Evolutionary conservation across 2,329 filamentous ascomycete species (phyloP).

Genomic region (Diaporthe sp.): DNA sequence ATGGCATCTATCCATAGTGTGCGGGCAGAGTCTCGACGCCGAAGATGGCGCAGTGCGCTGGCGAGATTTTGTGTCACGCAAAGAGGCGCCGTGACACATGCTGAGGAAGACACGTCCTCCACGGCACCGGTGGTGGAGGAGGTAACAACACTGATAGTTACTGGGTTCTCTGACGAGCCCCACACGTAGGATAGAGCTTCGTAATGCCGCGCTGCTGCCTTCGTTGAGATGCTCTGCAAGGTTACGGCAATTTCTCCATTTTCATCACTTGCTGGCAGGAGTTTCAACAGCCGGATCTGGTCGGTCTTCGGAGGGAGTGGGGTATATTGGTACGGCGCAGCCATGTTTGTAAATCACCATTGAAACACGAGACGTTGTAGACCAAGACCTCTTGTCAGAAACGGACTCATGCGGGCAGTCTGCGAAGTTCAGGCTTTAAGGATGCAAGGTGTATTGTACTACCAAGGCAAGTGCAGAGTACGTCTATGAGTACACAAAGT

Average conservation of each 20-base stretch:
- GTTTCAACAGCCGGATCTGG: conserved; percentile 15
- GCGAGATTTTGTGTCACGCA: not conserved
- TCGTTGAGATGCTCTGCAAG: not conserved
- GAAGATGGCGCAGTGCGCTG: not conserved
- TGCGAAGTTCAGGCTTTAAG: not conserved
- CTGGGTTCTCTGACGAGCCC: not conserved
- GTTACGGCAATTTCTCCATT: not conserved
- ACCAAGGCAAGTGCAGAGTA: too few relatives aligned
- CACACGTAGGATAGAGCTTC: conserved; percentile 23
- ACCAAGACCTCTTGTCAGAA: not conserved
- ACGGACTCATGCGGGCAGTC: not conserved
- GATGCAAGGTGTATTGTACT: not conserved
- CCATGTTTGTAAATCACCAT: not conserved
- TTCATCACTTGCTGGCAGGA: not conserved
- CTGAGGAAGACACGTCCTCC: not conserved
- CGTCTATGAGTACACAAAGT: too few relatives aligned
- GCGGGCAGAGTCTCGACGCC: not conserved
- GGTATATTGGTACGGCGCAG: not conserved
- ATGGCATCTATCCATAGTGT: conserved; percentile 34
- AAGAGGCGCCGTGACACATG: not conserved
- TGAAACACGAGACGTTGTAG: not conserved
- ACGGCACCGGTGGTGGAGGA: too few relatives aligned
- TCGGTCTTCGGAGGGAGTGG: not conserved
- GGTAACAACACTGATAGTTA: not conserved
- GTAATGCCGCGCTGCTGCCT: not conserved